Percentiles rank a stretch among this genome's conserved stretches.
phyloP scores from a whole-genome alignment of 352 stramenopile species.

The Pythium coloratum region DNA sequence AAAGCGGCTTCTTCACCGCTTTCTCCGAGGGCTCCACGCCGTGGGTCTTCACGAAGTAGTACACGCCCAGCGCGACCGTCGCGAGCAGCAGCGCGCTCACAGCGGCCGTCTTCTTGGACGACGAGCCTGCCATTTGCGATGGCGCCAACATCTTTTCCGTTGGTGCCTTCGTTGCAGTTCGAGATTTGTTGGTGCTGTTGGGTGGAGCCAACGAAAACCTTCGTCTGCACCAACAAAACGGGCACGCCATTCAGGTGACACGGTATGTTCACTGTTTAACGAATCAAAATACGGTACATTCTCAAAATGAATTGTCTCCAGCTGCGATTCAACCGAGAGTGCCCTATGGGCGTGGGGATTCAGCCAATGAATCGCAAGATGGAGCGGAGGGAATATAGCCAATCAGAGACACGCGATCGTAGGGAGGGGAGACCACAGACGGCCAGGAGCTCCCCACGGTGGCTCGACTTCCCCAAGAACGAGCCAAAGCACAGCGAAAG shows the following conservation, averaged over 20 bases:
- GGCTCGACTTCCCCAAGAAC: conserved; percentile 4
- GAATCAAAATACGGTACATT: conserved; percentile 16
- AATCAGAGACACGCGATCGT: conserved; percentile 10
- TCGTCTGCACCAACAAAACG: conserved; percentile 22
- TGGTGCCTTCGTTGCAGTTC: conserved; percentile 1
- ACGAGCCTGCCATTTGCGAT: background rate
- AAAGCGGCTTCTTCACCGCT: conserved; percentile 17
- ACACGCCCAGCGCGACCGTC: conserved; percentile 42
- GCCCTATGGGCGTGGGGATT: background rate
- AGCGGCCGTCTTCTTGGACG: conserved; percentile 28
- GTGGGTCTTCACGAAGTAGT: conserved; percentile 38
- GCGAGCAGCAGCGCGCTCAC: conserved; percentile 54
- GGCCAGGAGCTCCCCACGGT: background rate
- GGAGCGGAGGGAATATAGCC: conserved; percentile 9
- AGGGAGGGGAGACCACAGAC: conserved; percentile 26
- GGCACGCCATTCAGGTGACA: background rate
- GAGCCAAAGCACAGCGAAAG: conserved; percentile 11
- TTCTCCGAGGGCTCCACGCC: conserved; percentile 11
- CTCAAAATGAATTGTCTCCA: conserved; percentile 20
- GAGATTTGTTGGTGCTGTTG: conserved; percentile 7
- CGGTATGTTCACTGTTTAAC: background rate
- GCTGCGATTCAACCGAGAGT: background rate
- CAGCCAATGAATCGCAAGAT: conserved; percentile 16
- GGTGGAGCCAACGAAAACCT: conserved; percentile 10
- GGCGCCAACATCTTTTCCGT: conserved; percentile 26